phyloP scores from a whole-genome alignment of 345 rosid genomes.

The Raphanus sativus region DNA sequence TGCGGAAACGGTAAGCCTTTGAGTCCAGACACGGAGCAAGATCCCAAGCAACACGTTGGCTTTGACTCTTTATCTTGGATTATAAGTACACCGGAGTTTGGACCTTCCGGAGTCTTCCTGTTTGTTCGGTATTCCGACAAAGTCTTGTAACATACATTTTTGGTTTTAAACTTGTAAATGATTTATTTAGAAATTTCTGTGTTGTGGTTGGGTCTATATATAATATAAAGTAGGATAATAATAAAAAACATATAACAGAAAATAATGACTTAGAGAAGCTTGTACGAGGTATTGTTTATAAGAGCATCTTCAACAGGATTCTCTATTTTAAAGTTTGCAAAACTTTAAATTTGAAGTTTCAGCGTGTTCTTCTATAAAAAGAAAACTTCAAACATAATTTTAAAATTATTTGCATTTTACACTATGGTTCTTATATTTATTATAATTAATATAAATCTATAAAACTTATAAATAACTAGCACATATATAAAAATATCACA shows the following conservation, averaged over 20 bases:
- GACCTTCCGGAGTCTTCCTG: conserved; percentile 45
- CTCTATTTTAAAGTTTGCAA: too few species aligned
- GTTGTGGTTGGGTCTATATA: neutral
- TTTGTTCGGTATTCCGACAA: conserved; percentile 46
- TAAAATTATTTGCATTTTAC: too few species aligned
- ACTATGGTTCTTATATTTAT: too few species aligned
- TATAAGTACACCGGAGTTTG: conserved; percentile 51
- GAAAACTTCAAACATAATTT: too few species aligned
- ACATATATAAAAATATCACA: too few species aligned
- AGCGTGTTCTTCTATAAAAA: too few species aligned
- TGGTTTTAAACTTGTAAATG: neutral
- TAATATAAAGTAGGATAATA: neutral
- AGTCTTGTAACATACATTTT: conserved; percentile 38
- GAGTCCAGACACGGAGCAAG: conserved; percentile 19
- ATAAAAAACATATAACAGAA: neutral
- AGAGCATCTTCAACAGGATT: too few species aligned
- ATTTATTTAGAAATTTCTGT: neutral
- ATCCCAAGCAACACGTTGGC: conserved; percentile 51
- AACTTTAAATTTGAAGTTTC: too few species aligned
- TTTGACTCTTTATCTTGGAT: conserved; percentile 59
- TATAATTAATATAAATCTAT: too few species aligned
- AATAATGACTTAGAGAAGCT: neutral
- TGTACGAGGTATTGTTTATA: neutral
- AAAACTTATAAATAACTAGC: too few species aligned
- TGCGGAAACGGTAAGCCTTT: conserved; percentile 34